Base-by-base conservation (phyloP, 2,329 filamentous ascomycete genomes). In the Xylariomycetidae sp. region DNA sequence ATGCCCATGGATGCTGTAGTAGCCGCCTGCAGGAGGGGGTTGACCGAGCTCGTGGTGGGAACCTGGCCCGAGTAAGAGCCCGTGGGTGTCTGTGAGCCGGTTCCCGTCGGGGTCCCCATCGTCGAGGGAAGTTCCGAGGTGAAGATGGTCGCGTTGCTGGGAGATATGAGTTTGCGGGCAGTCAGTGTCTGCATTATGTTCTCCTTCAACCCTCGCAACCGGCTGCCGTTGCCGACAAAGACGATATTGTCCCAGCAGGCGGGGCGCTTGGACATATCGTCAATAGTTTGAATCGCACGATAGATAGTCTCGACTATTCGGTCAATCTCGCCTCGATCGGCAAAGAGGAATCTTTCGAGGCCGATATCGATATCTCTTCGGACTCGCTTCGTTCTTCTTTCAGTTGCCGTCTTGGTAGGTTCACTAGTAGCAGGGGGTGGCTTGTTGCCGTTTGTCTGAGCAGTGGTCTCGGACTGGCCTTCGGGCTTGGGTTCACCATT, bases 121-220 rank as follows among this genome's bases (percentile, higher is more conserved):
- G 92, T 90, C 7, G 88, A 96, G 6, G 92, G 92, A 23, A 97
- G 80, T 61, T 98, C 92, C 15, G 88, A 95, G 22, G 89, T 95
- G 70, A 97, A 97, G 53, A 97, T 97, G 26, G 89, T 96, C 31
- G 88, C 88, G 2, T 88, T 90, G 17, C 84, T 89, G 0, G 92
- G 92, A 2, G 89, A 94, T 46, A 98, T 81, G 34, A 96, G 75
- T 59, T 95, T 92, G 45, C 89, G 88, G 30, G 82, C 75, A 23
- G 77, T 77, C 22, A 98, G 75, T 0, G 81, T 88, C 49, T 84
- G 75, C 23, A 97, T 59, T 30, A 98, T 80, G 46, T 90, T 87
- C 50, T 96, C 88, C 46, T 85, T 89, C 58, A 98, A 90, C 5
- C 92, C 88, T 66, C 69, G 68, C 30, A 78, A 69, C 29, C 73